These are phyloP conservation scores for Hanseniaspora guilliermondii DNA, from an alignment of 805 yeast species.

Conservation along the genomic window DNA sequence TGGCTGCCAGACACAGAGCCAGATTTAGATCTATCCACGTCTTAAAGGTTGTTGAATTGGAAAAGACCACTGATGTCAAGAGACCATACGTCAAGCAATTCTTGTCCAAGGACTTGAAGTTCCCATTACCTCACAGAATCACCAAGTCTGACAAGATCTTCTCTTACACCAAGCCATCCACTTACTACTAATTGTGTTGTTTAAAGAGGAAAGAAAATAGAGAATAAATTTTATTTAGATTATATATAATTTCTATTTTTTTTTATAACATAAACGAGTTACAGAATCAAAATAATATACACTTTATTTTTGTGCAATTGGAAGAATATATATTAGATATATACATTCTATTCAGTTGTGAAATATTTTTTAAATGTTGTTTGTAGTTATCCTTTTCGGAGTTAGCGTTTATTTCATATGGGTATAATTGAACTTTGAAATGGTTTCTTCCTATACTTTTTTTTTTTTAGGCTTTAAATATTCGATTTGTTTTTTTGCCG, in stretches of 20 bases:
- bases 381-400: no score
- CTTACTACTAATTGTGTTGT: slow-evolving; percentile 64
- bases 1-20: slow-evolving; percentile 99
- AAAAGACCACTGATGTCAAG: slow-evolving; percentile 95
- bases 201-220: not conserved
- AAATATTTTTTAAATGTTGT: no score
- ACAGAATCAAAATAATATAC: slow-evolving; percentile 7
- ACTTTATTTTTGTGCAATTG: no score
- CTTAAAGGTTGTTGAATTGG: slow-evolving; percentile 97
- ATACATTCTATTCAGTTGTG: no score
- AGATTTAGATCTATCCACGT: slow-evolving; percentile 99
- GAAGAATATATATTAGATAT: no score
- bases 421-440: no score
- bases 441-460: no score
- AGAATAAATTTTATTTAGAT: not conserved
- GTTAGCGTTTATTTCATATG: no score
- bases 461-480: no score
- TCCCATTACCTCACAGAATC: slow-evolving; percentile 99
- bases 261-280: slow-evolving; percentile 8
- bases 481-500: no score
- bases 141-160: slow-evolving; percentile 78
- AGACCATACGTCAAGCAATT: slow-evolving; percentile 98
- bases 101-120: slow-evolving; percentile 86
- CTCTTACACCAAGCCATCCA: slow-evolving; percentile 89
- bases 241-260: slow-evolving; percentile 11